Conservation (phyloP, 2,329 filamentous ascomycete genomes). For the Aspergillus carbonarius region DNA sequence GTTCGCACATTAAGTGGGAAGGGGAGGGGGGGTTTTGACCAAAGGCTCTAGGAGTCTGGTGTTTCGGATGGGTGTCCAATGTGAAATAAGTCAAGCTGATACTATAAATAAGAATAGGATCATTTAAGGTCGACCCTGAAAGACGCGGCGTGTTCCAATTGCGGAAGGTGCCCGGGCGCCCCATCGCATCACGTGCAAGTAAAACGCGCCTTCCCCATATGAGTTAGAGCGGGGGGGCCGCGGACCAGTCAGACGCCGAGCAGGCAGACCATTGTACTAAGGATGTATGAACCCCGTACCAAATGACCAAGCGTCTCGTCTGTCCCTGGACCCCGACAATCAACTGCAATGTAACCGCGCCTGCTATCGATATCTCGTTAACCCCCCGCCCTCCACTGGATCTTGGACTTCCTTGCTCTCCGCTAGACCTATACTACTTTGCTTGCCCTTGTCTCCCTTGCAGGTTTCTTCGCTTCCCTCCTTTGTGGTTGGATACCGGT, state of each 20-base stretch:
- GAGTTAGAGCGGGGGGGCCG: not conserved
- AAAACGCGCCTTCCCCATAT: not conserved
- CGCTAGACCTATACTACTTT: not conserved
- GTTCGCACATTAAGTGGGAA: constrained; percentile 31
- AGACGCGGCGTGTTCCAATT: not conserved
- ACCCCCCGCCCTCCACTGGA: not conserved
- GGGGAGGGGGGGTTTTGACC: too few species aligned
- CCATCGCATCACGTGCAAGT: not conserved
- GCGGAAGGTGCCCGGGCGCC: not conserved
- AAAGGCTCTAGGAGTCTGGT: not conserved
- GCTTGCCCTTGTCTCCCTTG: not conserved
- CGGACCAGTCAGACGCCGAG: not conserved
- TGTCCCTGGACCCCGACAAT: not conserved
- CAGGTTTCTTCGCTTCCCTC: not conserved
- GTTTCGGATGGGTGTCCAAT: not conserved
- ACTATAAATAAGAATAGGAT: not conserved
- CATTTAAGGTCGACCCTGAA: not conserved
- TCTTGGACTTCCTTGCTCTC: not conserved
- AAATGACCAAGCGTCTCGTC: not conserved
- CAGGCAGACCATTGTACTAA: not conserved
- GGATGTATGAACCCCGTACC: not conserved
- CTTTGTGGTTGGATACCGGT: not conserved
- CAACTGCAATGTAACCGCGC: not conserved
- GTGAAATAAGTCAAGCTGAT: not conserved
- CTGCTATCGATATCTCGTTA: not conserved